Conservation (phyloP, 148 eudicot species). For the Arctostaphylos glauca region DNA sequence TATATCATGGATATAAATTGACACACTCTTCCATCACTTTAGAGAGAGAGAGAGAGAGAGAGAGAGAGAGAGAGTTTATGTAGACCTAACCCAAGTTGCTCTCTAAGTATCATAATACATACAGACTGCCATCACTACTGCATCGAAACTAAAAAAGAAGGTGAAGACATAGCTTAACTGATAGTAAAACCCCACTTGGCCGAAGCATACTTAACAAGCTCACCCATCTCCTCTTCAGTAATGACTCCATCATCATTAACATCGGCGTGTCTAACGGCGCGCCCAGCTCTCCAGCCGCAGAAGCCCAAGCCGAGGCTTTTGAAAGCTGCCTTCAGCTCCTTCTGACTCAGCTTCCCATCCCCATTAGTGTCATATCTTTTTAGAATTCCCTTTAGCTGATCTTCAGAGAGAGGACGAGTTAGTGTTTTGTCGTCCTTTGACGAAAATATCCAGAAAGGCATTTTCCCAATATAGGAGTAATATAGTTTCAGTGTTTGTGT, state of each 20-base stretch:
- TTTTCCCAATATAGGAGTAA: not conserved
- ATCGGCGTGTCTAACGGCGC: slow-evolving; percentile 16
- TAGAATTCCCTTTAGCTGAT: slow-evolving; percentile 14
- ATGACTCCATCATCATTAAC: slow-evolving; percentile 19
- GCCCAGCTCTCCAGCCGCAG: slow-evolving; percentile 9
- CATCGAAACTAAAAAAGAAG: too few relatives aligned
- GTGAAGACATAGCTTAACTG: not conserved
- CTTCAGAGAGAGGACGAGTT: not conserved
- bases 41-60: too few relatives aligned
- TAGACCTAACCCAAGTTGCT: too few relatives aligned
- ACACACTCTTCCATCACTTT: too few relatives aligned
- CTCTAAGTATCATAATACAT: too few relatives aligned
- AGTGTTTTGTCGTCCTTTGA: not conserved
- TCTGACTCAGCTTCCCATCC: slow-evolving; percentile 19
- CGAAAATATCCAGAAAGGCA: not conserved
- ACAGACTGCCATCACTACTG: too few relatives aligned
- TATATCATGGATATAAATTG: too few relatives aligned
- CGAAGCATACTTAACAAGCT: slow-evolving; percentile 20
- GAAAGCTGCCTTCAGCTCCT: slow-evolving; percentile 22
- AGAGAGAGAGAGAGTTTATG: too few relatives aligned
- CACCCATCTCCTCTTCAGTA: slow-evolving; percentile 17
- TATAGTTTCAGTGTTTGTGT: not conserved
- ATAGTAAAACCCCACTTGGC: slow-evolving; percentile 10
- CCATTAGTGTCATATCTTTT: slow-evolving; percentile 17
- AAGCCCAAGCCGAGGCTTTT: slow-evolving; percentile 9